Conservation (phyloP, 192 early-diverging fungal genomes). For the Backusella westeae region DNA sequence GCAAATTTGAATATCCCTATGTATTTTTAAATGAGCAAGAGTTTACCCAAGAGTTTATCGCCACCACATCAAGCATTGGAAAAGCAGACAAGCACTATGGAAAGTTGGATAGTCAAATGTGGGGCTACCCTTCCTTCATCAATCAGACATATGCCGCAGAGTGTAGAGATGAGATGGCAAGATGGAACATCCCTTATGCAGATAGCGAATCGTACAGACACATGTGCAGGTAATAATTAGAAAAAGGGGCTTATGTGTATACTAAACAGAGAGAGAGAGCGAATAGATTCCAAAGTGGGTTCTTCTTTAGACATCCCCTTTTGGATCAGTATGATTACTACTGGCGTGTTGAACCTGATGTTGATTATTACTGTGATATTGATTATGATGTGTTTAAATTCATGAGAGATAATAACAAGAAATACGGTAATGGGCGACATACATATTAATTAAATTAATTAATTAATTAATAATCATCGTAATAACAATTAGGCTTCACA, state of each 20-base stretch:
- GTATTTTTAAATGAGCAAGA: constrained; percentile 84
- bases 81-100: constrained; percentile 60
- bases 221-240: constrained; percentile 66
- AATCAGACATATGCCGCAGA: constrained; percentile 57
- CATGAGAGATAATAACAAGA: constrained; percentile 74
- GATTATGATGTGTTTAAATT: constrained; percentile 82
- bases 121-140: constrained; percentile 81
- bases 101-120: constrained; percentile 54
- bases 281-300: constrained; percentile 71
- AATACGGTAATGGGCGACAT: constrained; percentile 54
- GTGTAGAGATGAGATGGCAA: constrained; percentile 52
- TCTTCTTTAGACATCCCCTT: constrained; percentile 72
- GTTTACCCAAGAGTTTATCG: constrained; percentile 69
- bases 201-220: constrained; percentile 66
- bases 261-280: neutral
- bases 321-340: constrained; percentile 77
- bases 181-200: constrained; percentile 56
- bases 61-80: constrained; percentile 48
- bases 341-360: constrained; percentile 88
- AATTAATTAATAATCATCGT: no score
- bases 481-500: constrained; percentile 53
- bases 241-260: neutral
- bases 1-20: constrained; percentile 80
- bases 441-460: no score
- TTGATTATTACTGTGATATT: constrained; percentile 78